phyloP scores from a whole-genome alignment of 768 basidiomycete genomes.

The Daedaleopsis nitida region DNA sequence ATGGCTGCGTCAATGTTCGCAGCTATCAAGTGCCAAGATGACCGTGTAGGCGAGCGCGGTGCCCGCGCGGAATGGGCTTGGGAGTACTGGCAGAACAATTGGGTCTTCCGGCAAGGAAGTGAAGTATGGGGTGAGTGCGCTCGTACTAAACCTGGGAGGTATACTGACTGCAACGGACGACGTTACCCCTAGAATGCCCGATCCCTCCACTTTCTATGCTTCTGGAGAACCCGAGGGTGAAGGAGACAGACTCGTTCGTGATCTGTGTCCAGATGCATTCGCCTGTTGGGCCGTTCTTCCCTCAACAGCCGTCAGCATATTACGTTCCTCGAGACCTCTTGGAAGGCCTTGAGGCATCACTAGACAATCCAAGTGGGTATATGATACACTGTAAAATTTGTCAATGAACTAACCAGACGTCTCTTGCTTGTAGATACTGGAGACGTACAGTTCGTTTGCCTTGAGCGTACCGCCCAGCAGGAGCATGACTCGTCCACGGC shows the following conservation, averaged over 20 bases:
- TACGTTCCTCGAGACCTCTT: constrained; percentile 68
- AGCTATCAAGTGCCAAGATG: constrained; percentile 67
- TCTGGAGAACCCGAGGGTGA: constrained; percentile 58
- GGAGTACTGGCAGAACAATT: constrained; percentile 72
- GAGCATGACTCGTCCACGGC: constrained; percentile 32
- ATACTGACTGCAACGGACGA: background rate
- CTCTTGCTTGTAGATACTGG: constrained; percentile 56
- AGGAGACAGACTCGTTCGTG: constrained; percentile 66
- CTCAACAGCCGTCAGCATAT: constrained; percentile 64
- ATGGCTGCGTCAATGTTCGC: constrained; percentile 68
- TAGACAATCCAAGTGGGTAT: constrained; percentile 69
- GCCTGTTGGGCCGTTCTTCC: constrained; percentile 53
- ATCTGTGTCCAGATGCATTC: constrained; percentile 77
- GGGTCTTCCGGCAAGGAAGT: constrained; percentile 67
- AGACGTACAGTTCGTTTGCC: constrained; percentile 74
- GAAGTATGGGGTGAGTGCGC: constrained; percentile 69
- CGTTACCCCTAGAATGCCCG: constrained; percentile 50
- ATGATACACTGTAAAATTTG: background rate
- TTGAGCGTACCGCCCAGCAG: constrained; percentile 50
- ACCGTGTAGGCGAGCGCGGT: constrained; percentile 60
- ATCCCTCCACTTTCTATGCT: constrained; percentile 64
- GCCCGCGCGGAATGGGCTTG: constrained; percentile 73
- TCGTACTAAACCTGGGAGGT: background rate
- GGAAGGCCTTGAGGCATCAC: constrained; percentile 66
- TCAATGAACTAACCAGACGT: background rate